phyloP scores from a whole-genome alignment of 345 rosid species.

The Aquilaria malaccensis region DNA sequence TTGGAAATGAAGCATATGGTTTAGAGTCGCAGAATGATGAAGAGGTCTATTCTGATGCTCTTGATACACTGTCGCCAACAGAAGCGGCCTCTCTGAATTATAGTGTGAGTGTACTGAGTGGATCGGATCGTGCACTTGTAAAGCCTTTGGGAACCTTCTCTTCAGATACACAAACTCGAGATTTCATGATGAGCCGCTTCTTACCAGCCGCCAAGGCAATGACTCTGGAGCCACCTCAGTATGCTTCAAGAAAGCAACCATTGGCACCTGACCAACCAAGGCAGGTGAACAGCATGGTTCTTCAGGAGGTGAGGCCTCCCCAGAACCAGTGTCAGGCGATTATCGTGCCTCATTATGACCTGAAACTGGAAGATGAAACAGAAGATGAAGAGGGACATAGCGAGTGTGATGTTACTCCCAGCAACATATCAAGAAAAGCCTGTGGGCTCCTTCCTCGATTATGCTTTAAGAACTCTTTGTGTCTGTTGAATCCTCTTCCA shows the following conservation, averaged over 20 bases:
- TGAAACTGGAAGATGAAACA: slow-evolving; percentile 38
- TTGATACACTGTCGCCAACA: slow-evolving; percentile 38
- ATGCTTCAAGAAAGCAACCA: slow-evolving; percentile 53
- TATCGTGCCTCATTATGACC: slow-evolving; percentile 23
- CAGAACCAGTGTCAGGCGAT: slow-evolving; percentile 20
- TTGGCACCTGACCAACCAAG: slow-evolving; percentile 40
- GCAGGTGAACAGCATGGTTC: slow-evolving; percentile 30
- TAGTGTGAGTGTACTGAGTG: slow-evolving; percentile 56
- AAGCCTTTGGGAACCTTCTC: slow-evolving; percentile 45
- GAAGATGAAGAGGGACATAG: slow-evolving; percentile 27
- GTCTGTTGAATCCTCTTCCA: slow-evolving; percentile 54
- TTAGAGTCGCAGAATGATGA: slow-evolving; percentile 26
- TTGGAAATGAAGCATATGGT: slow-evolving; percentile 16
- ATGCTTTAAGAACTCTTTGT: slow-evolving; percentile 52
- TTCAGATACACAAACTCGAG: slow-evolving; percentile 49
- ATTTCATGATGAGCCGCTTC: slow-evolving; percentile 89
- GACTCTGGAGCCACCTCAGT: slow-evolving; percentile 62
- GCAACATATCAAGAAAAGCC: slow-evolving; percentile 45
- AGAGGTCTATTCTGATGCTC: slow-evolving; percentile 75
- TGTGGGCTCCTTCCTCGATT: slow-evolving; percentile 72
- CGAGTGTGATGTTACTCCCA: slow-evolving; percentile 24
- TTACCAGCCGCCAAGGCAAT: slow-evolving; percentile 97
- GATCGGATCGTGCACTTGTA: slow-evolving; percentile 26
- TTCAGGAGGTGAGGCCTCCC: slow-evolving; percentile 24
- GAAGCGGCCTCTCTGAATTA: slow-evolving; percentile 53